A percentile compares a stretch with the other conserved stretches of the same genome.
phyloP scores from a whole-genome alignment of 805 yeast species.

The Jamesozyma jinghongensis region DNA sequence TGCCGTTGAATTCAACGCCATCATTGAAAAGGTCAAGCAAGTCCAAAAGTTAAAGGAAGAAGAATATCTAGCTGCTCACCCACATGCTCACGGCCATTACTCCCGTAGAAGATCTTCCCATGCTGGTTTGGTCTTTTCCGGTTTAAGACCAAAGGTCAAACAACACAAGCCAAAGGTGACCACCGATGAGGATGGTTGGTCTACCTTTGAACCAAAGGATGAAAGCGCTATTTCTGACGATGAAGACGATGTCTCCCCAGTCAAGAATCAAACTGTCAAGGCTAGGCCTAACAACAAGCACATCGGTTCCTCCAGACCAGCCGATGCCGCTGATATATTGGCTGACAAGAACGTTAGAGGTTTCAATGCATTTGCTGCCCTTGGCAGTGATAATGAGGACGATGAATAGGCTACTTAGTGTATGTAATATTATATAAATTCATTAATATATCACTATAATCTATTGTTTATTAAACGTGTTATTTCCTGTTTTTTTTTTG shows the following conservation, averaged over 20 bases:
- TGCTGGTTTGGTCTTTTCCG: constrained; percentile 22
- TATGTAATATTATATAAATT: not conserved
- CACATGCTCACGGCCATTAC: constrained; percentile 29
- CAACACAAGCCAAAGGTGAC: constrained; percentile 43
- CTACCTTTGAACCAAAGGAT: constrained; percentile 46
- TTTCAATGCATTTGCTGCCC: constrained; percentile 78
- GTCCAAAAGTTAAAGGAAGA: constrained; percentile 30
- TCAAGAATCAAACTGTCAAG: constrained; percentile 39
- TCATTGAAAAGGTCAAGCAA: constrained; percentile 59
- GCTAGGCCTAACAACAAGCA: constrained; percentile 67
- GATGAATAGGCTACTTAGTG: constrained; percentile 16
- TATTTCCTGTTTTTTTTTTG: not conserved
- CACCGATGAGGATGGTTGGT: constrained; percentile 79
- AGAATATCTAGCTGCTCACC: constrained; percentile 21
- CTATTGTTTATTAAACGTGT: not conserved
- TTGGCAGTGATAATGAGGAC: constrained; percentile 50
- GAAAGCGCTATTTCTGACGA: constrained; percentile 17
- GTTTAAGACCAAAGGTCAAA: constrained; percentile 44
- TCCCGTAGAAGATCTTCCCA: constrained; percentile 58
- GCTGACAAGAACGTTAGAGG: constrained; percentile 57
- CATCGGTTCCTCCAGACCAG: constrained; percentile 65
- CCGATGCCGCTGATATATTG: constrained; percentile 60
- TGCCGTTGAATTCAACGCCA: constrained; percentile 52
- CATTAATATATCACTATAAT: not conserved
- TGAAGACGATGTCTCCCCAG: constrained; percentile 34